Base-by-base conservation (phyloP, 352 stramenopile genomes). In the Phytophthora crassamura region DNA sequence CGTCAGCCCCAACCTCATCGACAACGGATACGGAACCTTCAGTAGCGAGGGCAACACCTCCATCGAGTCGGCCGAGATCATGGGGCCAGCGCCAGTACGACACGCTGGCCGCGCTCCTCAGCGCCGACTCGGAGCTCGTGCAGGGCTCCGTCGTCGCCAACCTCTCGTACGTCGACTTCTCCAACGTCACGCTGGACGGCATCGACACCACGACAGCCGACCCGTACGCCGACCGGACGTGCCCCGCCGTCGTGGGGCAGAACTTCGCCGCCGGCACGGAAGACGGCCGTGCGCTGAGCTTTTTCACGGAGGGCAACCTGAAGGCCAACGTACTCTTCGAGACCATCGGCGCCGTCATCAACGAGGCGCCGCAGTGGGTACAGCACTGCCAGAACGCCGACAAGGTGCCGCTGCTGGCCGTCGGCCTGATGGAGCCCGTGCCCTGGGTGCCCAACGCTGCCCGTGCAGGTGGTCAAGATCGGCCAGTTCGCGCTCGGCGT, bases 211-310 rank as follows among this genome's bases (percentile, higher is more conserved):
- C 67, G 2, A 10, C 62, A 0, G 52, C 35, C 3, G 59, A 77
- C 11, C 65, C 67, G 32, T 84, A 82, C 33, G 58, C 51, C 15
- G 43, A 74, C 8, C 59, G 69, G 20, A 86, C 77, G n/a, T 86
- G 77, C 28, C 77, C 77, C 1, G 77, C 74, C 0, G 43, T 86
- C 7, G 57, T 86, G 7, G 77, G 77, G 3, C 74, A 86, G 53
- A 86, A 86, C 41, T 86, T 86, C 41, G 73, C 43, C 9, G 74
- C 77, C n/a, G 77, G 77, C 0, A 84, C 77, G 1, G 74, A 86
- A 40, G 77, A 86, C 32, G 77, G 77, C 11, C 77, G 77, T 2
- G 77, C n/a, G 1, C 63, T 79, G 4, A 43, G 35, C 10, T 33
- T 51, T n/a, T 72, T 86, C 28, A 69, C 40, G 2, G 77, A 86